These are phyloP conservation scores for Vaccinium vitisidaea DNA, from an alignment of 148 eudicot species.

Conservation along the genomic window DNA sequence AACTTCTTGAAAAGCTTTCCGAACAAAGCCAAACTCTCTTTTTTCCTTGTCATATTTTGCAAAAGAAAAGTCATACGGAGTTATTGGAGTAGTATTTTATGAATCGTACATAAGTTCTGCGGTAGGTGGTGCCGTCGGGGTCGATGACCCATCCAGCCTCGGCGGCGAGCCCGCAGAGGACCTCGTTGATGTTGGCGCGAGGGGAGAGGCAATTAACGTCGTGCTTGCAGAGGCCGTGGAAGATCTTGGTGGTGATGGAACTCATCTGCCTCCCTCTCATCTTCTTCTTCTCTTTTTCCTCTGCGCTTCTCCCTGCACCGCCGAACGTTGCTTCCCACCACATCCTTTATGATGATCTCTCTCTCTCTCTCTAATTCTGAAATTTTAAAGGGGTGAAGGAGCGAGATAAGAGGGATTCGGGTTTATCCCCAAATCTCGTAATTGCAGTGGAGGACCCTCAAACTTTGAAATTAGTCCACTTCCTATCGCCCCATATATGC, in stretches of 20 bases:
- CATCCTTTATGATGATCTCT: not conserved
- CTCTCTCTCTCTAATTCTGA: not conserved
- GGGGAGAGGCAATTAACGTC: conserved; percentile 31
- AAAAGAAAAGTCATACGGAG: no score
- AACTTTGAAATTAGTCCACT: no score
- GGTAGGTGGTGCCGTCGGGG: conserved; percentile 35
- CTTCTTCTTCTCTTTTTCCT: conserved; percentile 31
- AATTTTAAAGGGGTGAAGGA: no score
- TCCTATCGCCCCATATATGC: no score
- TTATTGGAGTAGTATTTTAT: not conserved
- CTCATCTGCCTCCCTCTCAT: conserved; percentile 29
- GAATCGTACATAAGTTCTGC: not conserved
- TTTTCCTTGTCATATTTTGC: no score
- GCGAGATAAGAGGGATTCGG: no score
- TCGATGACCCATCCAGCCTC: conserved; percentile 35
- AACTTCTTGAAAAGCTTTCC: no score
- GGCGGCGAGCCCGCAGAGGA: conserved; percentile 28
- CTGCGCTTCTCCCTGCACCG: not conserved
- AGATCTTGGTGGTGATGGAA: conserved; percentile 33
- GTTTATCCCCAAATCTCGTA: no score
- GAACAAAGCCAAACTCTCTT: no score
- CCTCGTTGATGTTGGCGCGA: conserved; percentile 31
- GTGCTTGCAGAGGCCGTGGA: conserved; percentile 35
- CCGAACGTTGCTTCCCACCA: not conserved
- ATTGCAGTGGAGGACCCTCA: no score